These are phyloP conservation scores for Peziza echinospora DNA, from an alignment of 495 filamentous ascomycete genomes.

Conservation along the genomic window DNA sequence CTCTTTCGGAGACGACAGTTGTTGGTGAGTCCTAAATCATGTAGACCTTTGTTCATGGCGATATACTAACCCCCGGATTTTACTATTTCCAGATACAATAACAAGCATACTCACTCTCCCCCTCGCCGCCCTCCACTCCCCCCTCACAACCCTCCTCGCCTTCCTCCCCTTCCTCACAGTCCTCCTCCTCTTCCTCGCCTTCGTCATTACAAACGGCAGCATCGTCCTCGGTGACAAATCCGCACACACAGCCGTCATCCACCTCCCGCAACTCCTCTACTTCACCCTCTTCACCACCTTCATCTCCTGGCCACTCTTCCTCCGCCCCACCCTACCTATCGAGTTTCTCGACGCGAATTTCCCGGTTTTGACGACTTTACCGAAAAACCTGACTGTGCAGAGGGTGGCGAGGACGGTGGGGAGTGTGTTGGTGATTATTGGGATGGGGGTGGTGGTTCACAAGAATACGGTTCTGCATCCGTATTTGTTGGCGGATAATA, in stretches of 20 bases:
- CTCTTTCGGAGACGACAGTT: too few species aligned
- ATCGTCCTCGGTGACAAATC: slow-evolving; percentile 94
- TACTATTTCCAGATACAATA: too few species aligned
- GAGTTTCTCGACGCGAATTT: slow-evolving; percentile 23
- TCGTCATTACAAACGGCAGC: slow-evolving; percentile 69
- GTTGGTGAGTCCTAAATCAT: too few species aligned
- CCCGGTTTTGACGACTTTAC: neutral
- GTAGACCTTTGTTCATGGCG: too few species aligned
- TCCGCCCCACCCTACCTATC: slow-evolving; percentile 26
- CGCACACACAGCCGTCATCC: slow-evolving; percentile 73
- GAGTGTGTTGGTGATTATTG: neutral
- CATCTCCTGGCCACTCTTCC: slow-evolving; percentile 64
- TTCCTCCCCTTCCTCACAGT: slow-evolving; percentile 47
- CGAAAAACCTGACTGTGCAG: neutral
- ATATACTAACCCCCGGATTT: too few species aligned
- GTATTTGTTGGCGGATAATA: slow-evolving; percentile 87
- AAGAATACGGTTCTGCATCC: slow-evolving; percentile 89
- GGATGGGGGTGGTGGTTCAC: slow-evolving; percentile 31
- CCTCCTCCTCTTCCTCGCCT: slow-evolving; percentile 44
- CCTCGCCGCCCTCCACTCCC: neutral
- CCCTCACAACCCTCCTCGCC: neutral
- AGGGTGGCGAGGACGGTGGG: neutral
- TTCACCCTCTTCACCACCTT: slow-evolving; percentile 74
- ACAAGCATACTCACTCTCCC: neutral
- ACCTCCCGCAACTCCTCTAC: slow-evolving; percentile 85